Conservation (phyloP, 2,329 filamentous ascomycete species). For the Pyrenophora tritici-repentis region DNA sequence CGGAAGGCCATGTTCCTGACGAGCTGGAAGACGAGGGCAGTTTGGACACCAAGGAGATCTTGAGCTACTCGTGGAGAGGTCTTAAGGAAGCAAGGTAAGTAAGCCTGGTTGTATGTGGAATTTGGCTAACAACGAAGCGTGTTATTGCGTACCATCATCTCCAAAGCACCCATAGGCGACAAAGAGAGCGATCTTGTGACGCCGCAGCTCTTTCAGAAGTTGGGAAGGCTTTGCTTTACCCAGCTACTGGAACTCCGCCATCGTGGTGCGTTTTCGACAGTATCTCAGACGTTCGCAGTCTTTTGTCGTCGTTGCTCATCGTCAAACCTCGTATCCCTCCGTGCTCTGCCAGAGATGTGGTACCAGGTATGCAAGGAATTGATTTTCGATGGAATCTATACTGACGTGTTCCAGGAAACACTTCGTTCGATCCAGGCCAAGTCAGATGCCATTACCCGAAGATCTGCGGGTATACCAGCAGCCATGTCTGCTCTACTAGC, state of each 20-base stretch:
- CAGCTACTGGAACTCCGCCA: constrained; percentile 85
- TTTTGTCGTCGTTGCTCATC: constrained; percentile 73
- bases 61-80: constrained; percentile 94
- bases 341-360: constrained; percentile 65
- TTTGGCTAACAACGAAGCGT: constrained; percentile 59
- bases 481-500: constrained; percentile 81
- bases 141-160: constrained; percentile 60
- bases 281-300: constrained; percentile 81
- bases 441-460: constrained; percentile 77
- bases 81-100: constrained; percentile 88
- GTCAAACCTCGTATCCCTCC: constrained; percentile 53
- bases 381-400: background rate
- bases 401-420: constrained; percentile 56
- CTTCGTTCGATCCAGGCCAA: constrained; percentile 74
- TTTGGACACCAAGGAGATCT: constrained; percentile 80
- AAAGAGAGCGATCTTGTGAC: constrained; percentile 25
- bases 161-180: constrained; percentile 43
- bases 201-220: constrained; percentile 62
- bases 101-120: too few relatives aligned
- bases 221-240: constrained; percentile 77
- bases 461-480: constrained; percentile 90
- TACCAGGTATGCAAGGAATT: constrained; percentile 56
- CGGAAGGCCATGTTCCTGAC: constrained; percentile 82
- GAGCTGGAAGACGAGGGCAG: constrained; percentile 74
- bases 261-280: constrained; percentile 90